Evolutionary conservation across 768 basidiomycete genomes (phyloP), one percentile per base, ranked within the genome.

Genomic region (Lepiota subincarnata): DNA sequence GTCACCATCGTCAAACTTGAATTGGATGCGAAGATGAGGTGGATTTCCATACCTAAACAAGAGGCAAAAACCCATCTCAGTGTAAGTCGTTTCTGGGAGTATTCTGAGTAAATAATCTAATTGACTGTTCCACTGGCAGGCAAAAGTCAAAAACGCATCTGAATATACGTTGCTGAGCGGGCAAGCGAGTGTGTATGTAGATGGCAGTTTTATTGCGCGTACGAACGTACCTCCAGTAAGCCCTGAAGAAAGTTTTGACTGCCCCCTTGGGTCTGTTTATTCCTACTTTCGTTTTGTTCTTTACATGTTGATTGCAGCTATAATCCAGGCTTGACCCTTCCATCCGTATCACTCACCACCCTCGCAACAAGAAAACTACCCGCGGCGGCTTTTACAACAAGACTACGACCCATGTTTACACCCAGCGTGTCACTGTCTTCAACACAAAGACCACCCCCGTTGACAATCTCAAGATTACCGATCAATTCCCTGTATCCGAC

Each of bases 151-250:
- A 63, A 84, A 84, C 56, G 73, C 73, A 11, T 80, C 78, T 4
- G 76, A 79, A 22, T 81, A 80, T 55, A 74, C 76, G 1, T 62
- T 84, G 1, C 68, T 84, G 7, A 58, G 66, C 0, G 82, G 83
- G 0, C 57, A 61, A 0, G 76, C 76, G 0, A 78, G 73, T 55
- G 71, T 83, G 0, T 83, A 81, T 59, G 70, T 83, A 28, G 78
- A 84, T 60, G 79, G 79, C 28, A 76, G 75, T 52, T 83, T 80
- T 61, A 78, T 83, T 12, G 70, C 82, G 7, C 73, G 70, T 54
- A 75, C 78, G 0, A 50, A 66, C 4, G 65, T 83, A 4, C 70
- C 71, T 1, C 56, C 67, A 11, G 72, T 77, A 8, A 73, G 71
- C 40, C 73, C 74, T 6, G 64, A 72, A 36, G 76, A 78, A 55